Base-by-base conservation (phyloP, 805 yeast genomes). In the Candida koratica region DNA sequence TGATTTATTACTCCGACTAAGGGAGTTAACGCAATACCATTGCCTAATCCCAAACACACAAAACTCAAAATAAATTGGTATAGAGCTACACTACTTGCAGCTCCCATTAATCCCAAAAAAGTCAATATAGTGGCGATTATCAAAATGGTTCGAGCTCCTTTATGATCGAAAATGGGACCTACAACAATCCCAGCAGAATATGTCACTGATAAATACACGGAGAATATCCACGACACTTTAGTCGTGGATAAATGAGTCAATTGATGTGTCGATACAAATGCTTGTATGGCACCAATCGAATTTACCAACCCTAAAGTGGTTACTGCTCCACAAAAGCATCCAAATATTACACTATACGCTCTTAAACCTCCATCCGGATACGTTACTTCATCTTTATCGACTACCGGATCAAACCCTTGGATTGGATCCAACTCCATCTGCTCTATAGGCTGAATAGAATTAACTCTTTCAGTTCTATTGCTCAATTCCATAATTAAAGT, bases 1-100 rank as follows among this genome's bases (percentile, higher is more conserved):
- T 81, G 86, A 15, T 79, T 74, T 1, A 80, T 68, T 11, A 75
- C 77, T 9, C 83, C 73, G 1, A 81, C 63, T 14, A 77, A 48
- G 0, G 87, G 86, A 7, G 81, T 69, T 56, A 77, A 69, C 15
- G 77, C 61, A 18, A 79, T 59, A 3, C 81, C 81, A 19, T 73
- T 67, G 0, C 84, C 85, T 8, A 72, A 41, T 3, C 85, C 88
- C 26, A 70, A 58, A 25, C 73, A 62, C 1, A 81, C 44, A 48
- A 81, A 77, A 19, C 81, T 64, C 16, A 81, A 52, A 12, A 82
- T 67, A 46, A 81, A 82, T 39, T 81, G 84, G 61, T 73, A 79
- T 6, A 76, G 64, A 4, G 65, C 48, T 1, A 58, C 61, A 49
- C 81, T 69, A 39, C 62, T 68, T n/a, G 81, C 81, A 15, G 76